Conservation (phyloP, 2,329 filamentous ascomycete genomes). For the Leptographium radiaticola region DNA sequence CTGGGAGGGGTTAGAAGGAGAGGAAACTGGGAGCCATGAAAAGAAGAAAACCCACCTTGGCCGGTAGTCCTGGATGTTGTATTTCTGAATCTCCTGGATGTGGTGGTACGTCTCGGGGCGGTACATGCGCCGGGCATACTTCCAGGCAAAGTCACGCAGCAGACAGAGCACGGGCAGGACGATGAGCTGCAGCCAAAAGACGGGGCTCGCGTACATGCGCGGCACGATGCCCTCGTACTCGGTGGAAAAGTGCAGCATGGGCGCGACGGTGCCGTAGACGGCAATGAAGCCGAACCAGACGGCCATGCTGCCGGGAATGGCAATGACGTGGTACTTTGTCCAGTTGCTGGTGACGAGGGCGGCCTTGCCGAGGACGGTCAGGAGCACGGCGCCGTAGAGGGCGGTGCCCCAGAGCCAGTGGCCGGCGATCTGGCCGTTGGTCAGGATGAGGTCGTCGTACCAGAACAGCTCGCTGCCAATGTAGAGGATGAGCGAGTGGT, state of each 20-base stretch:
- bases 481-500: constrained; percentile 91
- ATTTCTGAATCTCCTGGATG: constrained; percentile 99
- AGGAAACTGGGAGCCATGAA: neutral
- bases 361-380: constrained; percentile 89
- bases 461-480: constrained; percentile 72
- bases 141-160: constrained; percentile 84
- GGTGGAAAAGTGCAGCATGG: constrained; percentile 63
- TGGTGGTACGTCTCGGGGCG: constrained; percentile 92
- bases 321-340: constrained; percentile 95
- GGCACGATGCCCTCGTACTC: constrained; percentile 82
- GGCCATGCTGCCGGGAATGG: constrained; percentile 83
- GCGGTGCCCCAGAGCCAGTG: constrained; percentile 98
- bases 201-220: constrained; percentile 62
- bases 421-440: constrained; percentile 69
- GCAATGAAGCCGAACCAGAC: constrained; percentile 89
- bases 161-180: constrained; percentile 72
- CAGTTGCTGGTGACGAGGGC: constrained; percentile 92
- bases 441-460: constrained; percentile 63
- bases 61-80: constrained; percentile 97
- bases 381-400: constrained; percentile 86
- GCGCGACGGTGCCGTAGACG: constrained; percentile 74
- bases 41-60: constrained; percentile 52
- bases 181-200: constrained; percentile 87
- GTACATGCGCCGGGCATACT: constrained; percentile 97
- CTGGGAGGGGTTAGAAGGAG: constrained; percentile 26